These are phyloP conservation scores for Penicillium taxi DNA, from an alignment of 495 filamentous ascomycete species.

Conservation along the genomic window DNA sequence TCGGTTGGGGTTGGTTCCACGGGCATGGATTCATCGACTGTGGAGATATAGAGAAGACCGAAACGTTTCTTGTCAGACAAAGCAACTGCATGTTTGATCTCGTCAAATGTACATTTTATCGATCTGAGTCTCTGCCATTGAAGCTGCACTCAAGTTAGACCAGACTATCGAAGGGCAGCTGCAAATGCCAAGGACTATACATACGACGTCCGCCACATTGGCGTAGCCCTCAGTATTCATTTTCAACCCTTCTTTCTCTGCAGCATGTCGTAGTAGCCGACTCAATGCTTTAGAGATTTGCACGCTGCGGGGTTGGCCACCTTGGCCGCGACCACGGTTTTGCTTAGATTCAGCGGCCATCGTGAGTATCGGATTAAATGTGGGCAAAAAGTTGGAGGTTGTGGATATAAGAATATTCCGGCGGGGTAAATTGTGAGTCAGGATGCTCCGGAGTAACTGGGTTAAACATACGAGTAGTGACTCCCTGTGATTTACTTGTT, in stretches of 20 bases:
- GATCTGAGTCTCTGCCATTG: slow-evolving; percentile 60
- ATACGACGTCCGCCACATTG: slow-evolving; percentile 67
- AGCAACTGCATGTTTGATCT: slow-evolving; percentile 62
- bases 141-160: slow-evolving; percentile 41
- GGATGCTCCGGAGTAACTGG: neutral
- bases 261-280: slow-evolving; percentile 74
- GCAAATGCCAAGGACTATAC: slow-evolving; percentile 13
- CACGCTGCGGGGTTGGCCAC: slow-evolving; percentile 44
- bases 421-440: slow-evolving; percentile 6
- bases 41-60: slow-evolving; percentile 45
- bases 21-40: slow-evolving; percentile 8
- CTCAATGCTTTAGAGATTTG: slow-evolving; percentile 75
- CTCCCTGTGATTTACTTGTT: too few species aligned
- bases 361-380: neutral
- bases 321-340: slow-evolving; percentile 5
- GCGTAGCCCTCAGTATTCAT: slow-evolving; percentile 76
- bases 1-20: slow-evolving; percentile 13
- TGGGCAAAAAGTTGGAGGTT: slow-evolving; percentile 3
- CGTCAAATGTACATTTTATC: slow-evolving; percentile 62
- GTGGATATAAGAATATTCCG: slow-evolving; percentile 6
- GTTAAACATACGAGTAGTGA: too few species aligned
- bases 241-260: slow-evolving; percentile 65
- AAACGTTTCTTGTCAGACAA: slow-evolving; percentile 90
- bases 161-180: neutral
- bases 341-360: neutral